Evolutionary conservation across 148 eudicot genomes (phyloP), one percentile per base, ranked within the genome.

Genomic region (Fagopyrum esculentum): DNA sequence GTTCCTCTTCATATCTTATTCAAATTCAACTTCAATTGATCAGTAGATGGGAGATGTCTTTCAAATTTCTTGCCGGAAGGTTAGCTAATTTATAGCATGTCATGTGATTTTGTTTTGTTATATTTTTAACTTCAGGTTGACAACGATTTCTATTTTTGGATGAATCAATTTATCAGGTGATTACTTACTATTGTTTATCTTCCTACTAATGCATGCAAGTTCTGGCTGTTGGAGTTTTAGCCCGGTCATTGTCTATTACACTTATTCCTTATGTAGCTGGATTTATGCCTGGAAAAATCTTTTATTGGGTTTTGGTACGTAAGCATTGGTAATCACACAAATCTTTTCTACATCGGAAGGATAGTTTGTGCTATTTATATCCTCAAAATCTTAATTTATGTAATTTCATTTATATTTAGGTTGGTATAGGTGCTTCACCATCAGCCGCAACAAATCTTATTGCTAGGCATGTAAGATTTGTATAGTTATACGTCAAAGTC

Each of bases 391-490:
- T 76, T 46, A 76, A 22, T 54, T 9, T 72, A 13, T 47, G 29
- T 43, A n/a, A 22, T 57, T 40, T 81, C 74, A 77, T 79, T 44
- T 57, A 46, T 77, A 30, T 83, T 56, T 82, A 95, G 99, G 99
- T 95, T 83, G 99, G 99, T 66, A 95, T 95, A 30, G 99, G 99
- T 46, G 99, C 92, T 79, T 95, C 99, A n/a, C 99, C 99, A 78
- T 88, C 99, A 30, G 97, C 99, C 80, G 99, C 99, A 46, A 95
- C 97, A 44, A 96, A 92, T 81, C 82, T 95, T 82, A 95, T 95
- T 90, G 99, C 99, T 86, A 89, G 97, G 99, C 86, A 88, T 74
- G 87, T 82, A 57, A 77, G 71, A 77, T 74, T 66, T 61, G 15
- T 74, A 70, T 17, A 35, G 3, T 35, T 35, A 35, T 35, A 35